Evolutionary conservation across 179 eudicot species (phyloP), one percentile per base, ranked within the genome.

Genomic region (Heliamphora pulchella): DNA sequence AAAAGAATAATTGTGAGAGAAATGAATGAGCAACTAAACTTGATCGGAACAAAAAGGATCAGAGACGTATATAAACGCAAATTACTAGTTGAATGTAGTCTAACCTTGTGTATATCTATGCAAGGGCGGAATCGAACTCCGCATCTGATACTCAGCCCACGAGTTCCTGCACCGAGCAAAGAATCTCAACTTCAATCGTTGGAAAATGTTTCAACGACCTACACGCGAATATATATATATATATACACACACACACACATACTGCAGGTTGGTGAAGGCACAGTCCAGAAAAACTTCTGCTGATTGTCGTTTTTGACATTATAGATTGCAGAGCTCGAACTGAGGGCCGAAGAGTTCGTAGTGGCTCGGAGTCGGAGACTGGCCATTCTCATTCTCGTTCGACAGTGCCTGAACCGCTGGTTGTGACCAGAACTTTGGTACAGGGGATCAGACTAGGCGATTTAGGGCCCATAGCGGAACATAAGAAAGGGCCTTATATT

Each of bases 101-200:
- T 69, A 78, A 92, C 98, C 98, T 91, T 89, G 88, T 94, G 97
- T 78, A 94, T 91, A 82, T 91, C 98, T 79, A 94, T 90, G 86
- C 98, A 92, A 78, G 98, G 98, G n/a, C 98, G 91, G 80, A 94
- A 94, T 48, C 74, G 85, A 76, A 91, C 92, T 54, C 91, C 91
- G 76, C 95, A 92, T 15, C 76, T 79, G 69, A 92, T 78, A 5
- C 84, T 79, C 50, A 81, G 71, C 64, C 87, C 76, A 74, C 50
- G 83, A 81, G 67, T 55, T 66, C 86, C 91, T 88, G 83, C 54
- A 54, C 18, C 43, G 48, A 58, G 18, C 59, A 68, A 10, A 69
- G 0, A 80, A 54, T 31, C 59, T 54, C 65, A 79, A 14, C 1
- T 57, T 18, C 78, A 79, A 69, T 14, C 6, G 18, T 48, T 46